These are phyloP conservation scores for Torulaspora microellipsoides DNA, from an alignment of 805 yeast species.

Conservation along the genomic window DNA sequence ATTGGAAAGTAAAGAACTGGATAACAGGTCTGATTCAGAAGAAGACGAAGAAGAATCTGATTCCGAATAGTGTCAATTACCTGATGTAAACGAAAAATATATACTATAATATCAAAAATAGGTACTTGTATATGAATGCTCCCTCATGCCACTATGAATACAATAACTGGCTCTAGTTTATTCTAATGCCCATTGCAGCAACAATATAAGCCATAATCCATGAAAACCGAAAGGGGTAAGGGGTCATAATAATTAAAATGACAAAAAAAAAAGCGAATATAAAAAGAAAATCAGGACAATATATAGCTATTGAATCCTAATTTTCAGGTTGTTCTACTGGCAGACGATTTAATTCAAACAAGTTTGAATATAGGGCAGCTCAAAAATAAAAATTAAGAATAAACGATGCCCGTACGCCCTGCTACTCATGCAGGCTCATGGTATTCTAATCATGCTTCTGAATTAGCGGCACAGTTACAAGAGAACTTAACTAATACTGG, in stretches of 20 bases:
- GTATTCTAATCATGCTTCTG: constrained; percentile 52
- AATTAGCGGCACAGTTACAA: constrained; percentile 49
- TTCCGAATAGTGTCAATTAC: constrained; percentile 13
- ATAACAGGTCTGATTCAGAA: constrained; percentile 77
- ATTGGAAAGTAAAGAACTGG: constrained; percentile 88
- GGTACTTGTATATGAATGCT: too few relatives aligned
- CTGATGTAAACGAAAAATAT: neutral
- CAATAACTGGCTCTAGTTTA: too few relatives aligned
- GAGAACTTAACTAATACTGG: constrained; percentile 35
- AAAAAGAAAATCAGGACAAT: too few relatives aligned
- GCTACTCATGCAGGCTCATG: constrained; percentile 92
- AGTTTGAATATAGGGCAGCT: neutral
- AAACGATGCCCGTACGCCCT: constrained; percentile 38
- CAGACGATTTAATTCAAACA: too few relatives aligned
- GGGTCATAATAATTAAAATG: constrained; percentile 5
- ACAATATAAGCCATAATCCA: too few relatives aligned
- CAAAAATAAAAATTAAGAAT: neutral
- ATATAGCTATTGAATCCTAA: too few relatives aligned
- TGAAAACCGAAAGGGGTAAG: constrained; percentile 7
- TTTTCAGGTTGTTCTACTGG: too few relatives aligned
- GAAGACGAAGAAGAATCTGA: constrained; percentile 62
- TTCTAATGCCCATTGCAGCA: too few relatives aligned
- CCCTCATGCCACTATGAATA: too few relatives aligned
- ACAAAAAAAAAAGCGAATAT: neutral
- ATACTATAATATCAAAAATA: constrained; percentile 1